A percentile compares a stretch with the other conserved stretches of the same genome.
Evolutionary conservation across 2,329 filamentous ascomycete species (phyloP).

Genomic region (Pseudogymnoascus sp.): DNA sequence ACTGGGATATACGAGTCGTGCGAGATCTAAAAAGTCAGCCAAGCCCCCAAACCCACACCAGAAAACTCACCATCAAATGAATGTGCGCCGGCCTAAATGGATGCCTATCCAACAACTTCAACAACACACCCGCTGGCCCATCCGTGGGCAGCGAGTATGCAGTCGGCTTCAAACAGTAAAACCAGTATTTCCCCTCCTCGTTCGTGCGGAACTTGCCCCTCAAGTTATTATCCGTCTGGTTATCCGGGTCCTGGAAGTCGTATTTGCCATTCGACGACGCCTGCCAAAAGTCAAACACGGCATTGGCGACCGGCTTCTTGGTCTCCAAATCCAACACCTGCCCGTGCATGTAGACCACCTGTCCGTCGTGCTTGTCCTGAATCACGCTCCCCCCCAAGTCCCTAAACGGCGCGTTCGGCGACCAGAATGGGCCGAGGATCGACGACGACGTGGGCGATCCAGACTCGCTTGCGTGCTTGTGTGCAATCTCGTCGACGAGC

Average conservation of each 20-base stretch:
- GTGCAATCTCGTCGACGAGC: slow-evolving; percentile 60
- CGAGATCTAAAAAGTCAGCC: slow-evolving; percentile 33
- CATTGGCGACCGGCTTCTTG: slow-evolving; percentile 55
- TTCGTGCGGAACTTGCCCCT: slow-evolving; percentile 68
- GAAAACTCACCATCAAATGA: slow-evolving; percentile 38
- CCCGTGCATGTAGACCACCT: slow-evolving; percentile 61
- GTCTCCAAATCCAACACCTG: slow-evolving; percentile 56
- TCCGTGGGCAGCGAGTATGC: slow-evolving; percentile 64
- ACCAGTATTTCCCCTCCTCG: slow-evolving; percentile 60
- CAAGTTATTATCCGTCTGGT: slow-evolving; percentile 65
- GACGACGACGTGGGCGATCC: slow-evolving; percentile 62
- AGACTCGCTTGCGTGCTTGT: slow-evolving; percentile 54
- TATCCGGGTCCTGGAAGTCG: slow-evolving; percentile 66
- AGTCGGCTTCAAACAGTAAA: slow-evolving; percentile 69
- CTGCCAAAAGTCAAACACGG: slow-evolving; percentile 73
- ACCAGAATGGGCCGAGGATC: slow-evolving; percentile 74
- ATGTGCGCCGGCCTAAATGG: slow-evolving; percentile 49
- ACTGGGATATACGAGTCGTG: slow-evolving; percentile 59
- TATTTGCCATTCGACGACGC: slow-evolving; percentile 68
- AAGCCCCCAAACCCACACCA: slow-evolving; percentile 29
- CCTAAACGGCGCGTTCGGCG: slow-evolving; percentile 64
- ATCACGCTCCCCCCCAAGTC: slow-evolving; percentile 59
- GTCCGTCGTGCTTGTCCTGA: slow-evolving; percentile 51
- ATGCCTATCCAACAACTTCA: slow-evolving; percentile 45
- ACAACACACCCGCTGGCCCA: slow-evolving; percentile 45